These are phyloP conservation scores for Piromyces finnis DNA, from an alignment of 192 early-diverging fungal species.

Conservation along the genomic window DNA sequence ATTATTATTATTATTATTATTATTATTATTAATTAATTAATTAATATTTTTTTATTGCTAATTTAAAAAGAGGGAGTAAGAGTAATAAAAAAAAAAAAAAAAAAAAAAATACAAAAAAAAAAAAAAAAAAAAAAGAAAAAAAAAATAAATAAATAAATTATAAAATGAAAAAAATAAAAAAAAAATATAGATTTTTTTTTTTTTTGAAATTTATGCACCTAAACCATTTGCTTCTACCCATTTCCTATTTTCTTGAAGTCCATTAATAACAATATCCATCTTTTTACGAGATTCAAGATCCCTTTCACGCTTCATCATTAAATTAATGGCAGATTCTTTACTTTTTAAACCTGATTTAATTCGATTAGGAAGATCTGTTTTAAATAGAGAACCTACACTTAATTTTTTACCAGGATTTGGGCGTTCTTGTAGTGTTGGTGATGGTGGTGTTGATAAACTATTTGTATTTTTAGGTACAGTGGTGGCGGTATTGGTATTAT, in stretches of 20 bases:
- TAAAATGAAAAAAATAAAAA: too few species aligned
- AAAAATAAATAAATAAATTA: too few species aligned
- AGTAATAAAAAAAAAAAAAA: too few species aligned
- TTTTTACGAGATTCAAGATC: neutral
- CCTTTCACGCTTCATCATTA: neutral
- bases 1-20: too few species aligned
- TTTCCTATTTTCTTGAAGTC: neutral
- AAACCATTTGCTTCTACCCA: neutral
- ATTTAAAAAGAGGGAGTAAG: too few species aligned
- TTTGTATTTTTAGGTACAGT: neutral
- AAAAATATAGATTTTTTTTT: too few species aligned
- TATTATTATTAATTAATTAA: too few species aligned
- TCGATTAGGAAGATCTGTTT: neutral
- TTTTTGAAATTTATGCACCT: neutral
- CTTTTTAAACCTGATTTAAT: neutral
- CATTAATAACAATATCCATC: neutral
- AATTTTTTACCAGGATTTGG: neutral
- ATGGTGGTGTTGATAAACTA: neutral
- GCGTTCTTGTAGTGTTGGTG: neutral
- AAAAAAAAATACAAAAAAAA: too few species aligned
- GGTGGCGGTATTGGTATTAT: too few species aligned
- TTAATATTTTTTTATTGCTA: too few species aligned
- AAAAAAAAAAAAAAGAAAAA: too few species aligned
- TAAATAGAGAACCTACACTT: neutral
- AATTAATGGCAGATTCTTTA: neutral